phyloP scores from a whole-genome alignment of 192 early-diverging fungal genomes.

The Coemansia brasiliensis region DNA sequence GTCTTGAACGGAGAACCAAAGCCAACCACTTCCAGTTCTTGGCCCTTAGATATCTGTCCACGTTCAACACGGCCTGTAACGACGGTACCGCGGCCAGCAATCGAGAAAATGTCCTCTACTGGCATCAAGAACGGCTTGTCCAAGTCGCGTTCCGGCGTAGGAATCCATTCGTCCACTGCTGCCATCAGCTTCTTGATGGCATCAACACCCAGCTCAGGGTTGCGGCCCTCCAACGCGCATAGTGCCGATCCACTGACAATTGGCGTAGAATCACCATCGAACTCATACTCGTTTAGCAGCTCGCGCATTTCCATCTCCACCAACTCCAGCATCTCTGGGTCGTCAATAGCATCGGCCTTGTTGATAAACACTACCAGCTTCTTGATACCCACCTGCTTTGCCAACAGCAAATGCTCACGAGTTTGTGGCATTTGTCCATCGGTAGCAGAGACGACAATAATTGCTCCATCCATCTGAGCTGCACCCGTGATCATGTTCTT shows the following conservation, averaged over 20 bases:
- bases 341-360: constrained; percentile 97
- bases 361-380: constrained; percentile 96
- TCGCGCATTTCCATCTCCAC: constrained; percentile 99
- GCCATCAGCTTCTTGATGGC: constrained; percentile 90
- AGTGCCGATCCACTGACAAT: constrained; percentile 92
- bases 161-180: constrained; percentile 89
- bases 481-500: constrained; percentile 99
- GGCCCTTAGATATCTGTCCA: constrained; percentile 88
- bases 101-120: constrained; percentile 97
- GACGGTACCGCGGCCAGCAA: constrained; percentile 96
- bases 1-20: constrained; percentile 88
- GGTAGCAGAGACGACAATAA: constrained; percentile 96
- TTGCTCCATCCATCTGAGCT: constrained; percentile 97
- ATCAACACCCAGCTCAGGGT: constrained; percentile 88
- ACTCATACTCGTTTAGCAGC: constrained; percentile 86
- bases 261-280: constrained; percentile 87
- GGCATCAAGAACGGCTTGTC: constrained; percentile 99
- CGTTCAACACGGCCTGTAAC: constrained; percentile 94
- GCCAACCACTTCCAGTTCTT: constrained; percentile 96
- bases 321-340: constrained; percentile 96
- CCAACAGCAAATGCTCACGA: constrained; percentile 95
- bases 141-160: constrained; percentile 87
- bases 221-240: constrained; percentile 89
- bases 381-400: constrained; percentile 92
- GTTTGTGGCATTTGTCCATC: constrained; percentile 99